These are phyloP conservation scores for Boletus vermiculosoides DNA, from an alignment of 768 basidiomycete genomes.

Conservation along the genomic window DNA sequence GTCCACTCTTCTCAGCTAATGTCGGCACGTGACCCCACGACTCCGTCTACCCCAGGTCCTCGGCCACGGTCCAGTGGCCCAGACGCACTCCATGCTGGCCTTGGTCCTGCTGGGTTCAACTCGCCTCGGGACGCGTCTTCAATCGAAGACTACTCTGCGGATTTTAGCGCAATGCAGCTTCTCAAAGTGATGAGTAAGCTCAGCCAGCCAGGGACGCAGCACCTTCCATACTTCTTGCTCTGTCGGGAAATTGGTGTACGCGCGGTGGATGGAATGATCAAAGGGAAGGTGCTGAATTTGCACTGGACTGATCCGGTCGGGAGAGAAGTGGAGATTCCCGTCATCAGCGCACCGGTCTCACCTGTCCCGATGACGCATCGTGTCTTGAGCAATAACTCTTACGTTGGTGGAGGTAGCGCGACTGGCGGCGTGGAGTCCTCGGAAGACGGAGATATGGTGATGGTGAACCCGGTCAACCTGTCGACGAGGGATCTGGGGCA, in stretches of 20 bases:
- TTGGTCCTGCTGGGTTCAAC: constrained; percentile 63
- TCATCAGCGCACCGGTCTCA: constrained; percentile 28
- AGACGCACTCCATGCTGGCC: constrained; percentile 55
- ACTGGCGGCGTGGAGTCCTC: constrained; percentile 40
- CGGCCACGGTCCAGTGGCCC: constrained; percentile 37
- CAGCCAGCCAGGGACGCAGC: constrained; percentile 57
- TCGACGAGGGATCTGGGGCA: constrained; percentile 44
- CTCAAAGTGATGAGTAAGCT: constrained; percentile 81
- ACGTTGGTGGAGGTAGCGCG: constrained; percentile 36
- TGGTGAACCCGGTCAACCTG: constrained; percentile 38
- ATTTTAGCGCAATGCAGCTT: constrained; percentile 77
- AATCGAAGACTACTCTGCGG: constrained; percentile 51
- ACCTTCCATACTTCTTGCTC: constrained; percentile 76
- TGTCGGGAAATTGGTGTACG: constrained; percentile 82
- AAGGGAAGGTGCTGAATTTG: constrained; percentile 69
- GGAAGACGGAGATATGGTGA: constrained; percentile 50
- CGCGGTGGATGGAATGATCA: constrained; percentile 84
- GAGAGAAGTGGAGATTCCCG: constrained; percentile 42
- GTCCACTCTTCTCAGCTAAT: constrained; percentile 75
- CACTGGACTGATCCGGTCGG: constrained; percentile 75
- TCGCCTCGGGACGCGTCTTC: constrained; percentile 23
- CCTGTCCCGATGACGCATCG: constrained; percentile 29
- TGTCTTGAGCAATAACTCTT: constrained; percentile 30
- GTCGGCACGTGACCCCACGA: constrained; percentile 34
- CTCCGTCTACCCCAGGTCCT: constrained; percentile 32